Evolutionary conservation across 306 rosid genomes (phyloP).

Genomic region (Sicyos baderoa): DNA sequence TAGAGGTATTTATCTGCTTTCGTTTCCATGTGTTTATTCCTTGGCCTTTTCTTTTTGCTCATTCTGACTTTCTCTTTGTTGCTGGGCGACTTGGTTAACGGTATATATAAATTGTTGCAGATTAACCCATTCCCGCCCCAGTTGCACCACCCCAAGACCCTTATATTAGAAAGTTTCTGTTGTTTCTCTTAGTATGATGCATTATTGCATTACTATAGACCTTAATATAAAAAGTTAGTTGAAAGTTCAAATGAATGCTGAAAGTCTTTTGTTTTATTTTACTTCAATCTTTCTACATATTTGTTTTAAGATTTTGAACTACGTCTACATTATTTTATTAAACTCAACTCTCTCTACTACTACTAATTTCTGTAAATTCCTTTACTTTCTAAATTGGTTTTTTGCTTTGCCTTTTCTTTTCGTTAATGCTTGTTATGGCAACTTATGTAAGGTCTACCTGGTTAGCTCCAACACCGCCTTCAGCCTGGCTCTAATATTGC

Average conservation of each 20-base stretch:
- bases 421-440: not conserved
- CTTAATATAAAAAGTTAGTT: not conserved
- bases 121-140: not conserved
- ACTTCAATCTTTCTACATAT: not conserved
- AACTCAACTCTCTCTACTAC: not conserved
- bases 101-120: not conserved
- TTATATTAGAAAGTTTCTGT: not conserved
- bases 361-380: not conserved
- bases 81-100: not conserved
- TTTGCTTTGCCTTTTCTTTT: not conserved
- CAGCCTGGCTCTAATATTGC: not conserved
- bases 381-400: not conserved
- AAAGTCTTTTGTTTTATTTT: not conserved
- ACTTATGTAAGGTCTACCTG: not conserved
- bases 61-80: not conserved
- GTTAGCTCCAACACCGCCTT: not conserved
- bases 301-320: not conserved
- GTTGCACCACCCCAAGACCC: not conserved
- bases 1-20: constrained; percentile 42
- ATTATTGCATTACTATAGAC: not conserved
- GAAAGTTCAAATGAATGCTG: not conserved
- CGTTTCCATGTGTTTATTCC: constrained; percentile 16
- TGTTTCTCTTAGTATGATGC: constrained; percentile 6
- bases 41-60: not conserved
- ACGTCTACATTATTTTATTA: not conserved